Base-by-base conservation (phyloP, 2,329 filamentous ascomycete species). In the Trichoderma sp. region DNA sequence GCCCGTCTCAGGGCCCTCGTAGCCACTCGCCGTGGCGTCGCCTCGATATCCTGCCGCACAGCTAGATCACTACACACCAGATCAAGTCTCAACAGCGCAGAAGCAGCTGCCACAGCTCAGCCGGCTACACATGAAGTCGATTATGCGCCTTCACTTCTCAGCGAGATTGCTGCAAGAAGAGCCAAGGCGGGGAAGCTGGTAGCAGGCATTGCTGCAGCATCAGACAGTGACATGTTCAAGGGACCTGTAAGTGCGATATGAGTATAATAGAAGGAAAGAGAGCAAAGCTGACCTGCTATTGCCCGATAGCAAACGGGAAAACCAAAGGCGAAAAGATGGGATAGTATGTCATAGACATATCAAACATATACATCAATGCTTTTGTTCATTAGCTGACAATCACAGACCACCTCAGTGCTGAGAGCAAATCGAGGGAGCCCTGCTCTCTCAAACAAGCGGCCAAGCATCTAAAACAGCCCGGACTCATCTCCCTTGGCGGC, bases 401-500 rank as follows among this genome's bases (percentile, higher is more conserved):
- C 18, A 6, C 68, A 89, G 87, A 84, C 77, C 86, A 89, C 71
- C 81, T 95, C 61, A 92, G 85, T 32, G 75, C 83, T 9, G 93
- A 95, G 79, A 89, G 88, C 73, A 85, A 86, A 72, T 80, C 86
- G 24, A 84, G 89, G 66, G 81, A 89, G 80, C 90, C 87, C 39
- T 93, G 88, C 74, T 91, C 91, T n/a, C 85, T 98, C 73, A 98
- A 98, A 82, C 86, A 88, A 73, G 94, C 95, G 6, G 95, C 95
- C 58, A 88, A 88, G 71, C 92, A 91, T 79, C 88, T 98, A 68
- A 92, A 92, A 78, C 93, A 87, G 51, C 93, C 94, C 0, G 94
- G 92, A 18, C 83, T 98, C 72, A 96, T 99, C 79, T 97, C 94
- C 1, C 90, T 99, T 2, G 96, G 96, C 70, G 96, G 96, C 66